A percentile compares a stretch with the other conserved stretches of the same genome.
phyloP scores from a whole-genome alignment of 2,329 filamentous ascomycete species.

The Aspergillus cejpii region DNA sequence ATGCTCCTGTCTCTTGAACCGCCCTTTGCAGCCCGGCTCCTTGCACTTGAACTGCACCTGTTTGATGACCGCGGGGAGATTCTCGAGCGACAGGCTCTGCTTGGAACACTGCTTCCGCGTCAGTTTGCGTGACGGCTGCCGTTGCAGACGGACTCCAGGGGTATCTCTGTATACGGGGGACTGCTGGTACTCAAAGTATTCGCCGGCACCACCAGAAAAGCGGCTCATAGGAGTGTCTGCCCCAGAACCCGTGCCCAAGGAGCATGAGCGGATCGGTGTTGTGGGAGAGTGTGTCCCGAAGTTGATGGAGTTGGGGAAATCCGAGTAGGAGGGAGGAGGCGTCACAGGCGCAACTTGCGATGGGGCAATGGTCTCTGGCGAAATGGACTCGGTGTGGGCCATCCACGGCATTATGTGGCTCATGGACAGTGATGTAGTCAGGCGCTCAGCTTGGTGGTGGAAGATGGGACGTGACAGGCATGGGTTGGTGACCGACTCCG shows the following conservation, averaged over 20 bases:
- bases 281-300: constrained; percentile 35
- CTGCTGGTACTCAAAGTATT: constrained; percentile 32
- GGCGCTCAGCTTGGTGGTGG: constrained; percentile 32
- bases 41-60: constrained; percentile 41
- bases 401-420: constrained; percentile 36
- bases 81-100: constrained; percentile 33
- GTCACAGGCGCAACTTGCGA: constrained; percentile 33
- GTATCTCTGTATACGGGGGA: constrained; percentile 32
- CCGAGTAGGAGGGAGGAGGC: constrained; percentile 35
- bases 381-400: constrained; percentile 28
- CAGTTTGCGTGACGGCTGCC: constrained; percentile 30
- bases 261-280: constrained; percentile 33
- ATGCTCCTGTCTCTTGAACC: constrained; percentile 47
- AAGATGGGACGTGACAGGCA: constrained; percentile 37
- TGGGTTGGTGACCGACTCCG: constrained; percentile 35
- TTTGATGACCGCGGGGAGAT: constrained; percentile 35
- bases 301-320: constrained; percentile 30
- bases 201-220: constrained; percentile 27
- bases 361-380: constrained; percentile 34
- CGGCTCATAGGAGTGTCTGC: constrained; percentile 34
- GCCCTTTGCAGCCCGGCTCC: constrained; percentile 39
- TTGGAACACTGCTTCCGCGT: constrained; percentile 28
- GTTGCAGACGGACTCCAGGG: constrained; percentile 24
- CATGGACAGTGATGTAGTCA: constrained; percentile 34
- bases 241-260: constrained; percentile 31